Percentiles rank a stretch among this genome's conserved stretches.
These are phyloP conservation scores for Diplosphaera chodatii DNA, from an alignment of 139 green algal species.

Conservation along the genomic window DNA sequence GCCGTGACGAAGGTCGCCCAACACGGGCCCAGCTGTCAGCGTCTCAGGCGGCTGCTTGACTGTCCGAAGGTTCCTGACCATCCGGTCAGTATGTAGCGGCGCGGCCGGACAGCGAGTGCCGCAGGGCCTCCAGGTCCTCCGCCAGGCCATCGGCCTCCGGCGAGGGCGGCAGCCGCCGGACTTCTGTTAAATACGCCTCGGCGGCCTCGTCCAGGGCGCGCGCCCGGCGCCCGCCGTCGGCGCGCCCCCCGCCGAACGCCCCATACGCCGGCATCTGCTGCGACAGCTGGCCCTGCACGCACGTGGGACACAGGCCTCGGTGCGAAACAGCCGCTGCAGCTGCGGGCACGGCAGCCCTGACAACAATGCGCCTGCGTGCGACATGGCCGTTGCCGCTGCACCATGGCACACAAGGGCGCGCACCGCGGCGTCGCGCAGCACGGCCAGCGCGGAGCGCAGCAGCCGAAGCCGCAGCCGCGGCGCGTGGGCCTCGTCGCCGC, in stretches of 20 bases:
- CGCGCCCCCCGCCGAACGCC: not conserved
- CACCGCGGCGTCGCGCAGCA: not conserved
- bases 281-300: not conserved
- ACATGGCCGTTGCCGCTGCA: no score
- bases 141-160: conserved; percentile 2
- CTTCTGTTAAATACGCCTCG: conserved; percentile 4
- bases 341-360: no score
- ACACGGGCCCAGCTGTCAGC: no score
- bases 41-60: no score
- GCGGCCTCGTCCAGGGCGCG: not conserved
- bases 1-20: no score
- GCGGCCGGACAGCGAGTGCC: not conserved
- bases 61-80: no score
- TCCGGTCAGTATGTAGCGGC: no score
- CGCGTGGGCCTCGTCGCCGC: conserved; percentile 23
- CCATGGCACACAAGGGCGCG: no score
- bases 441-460: not conserved
- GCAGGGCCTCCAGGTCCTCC: not conserved
- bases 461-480: conserved; percentile 14
- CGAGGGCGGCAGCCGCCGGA: conserved; percentile 1
- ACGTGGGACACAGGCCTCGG: no score
- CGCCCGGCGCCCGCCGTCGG: not conserved
- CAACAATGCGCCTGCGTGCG: no score
- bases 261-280: not conserved
- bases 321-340: no score